Conservation (phyloP, 78 protist species). For the Anaeramoeba flamelloides region DNA sequence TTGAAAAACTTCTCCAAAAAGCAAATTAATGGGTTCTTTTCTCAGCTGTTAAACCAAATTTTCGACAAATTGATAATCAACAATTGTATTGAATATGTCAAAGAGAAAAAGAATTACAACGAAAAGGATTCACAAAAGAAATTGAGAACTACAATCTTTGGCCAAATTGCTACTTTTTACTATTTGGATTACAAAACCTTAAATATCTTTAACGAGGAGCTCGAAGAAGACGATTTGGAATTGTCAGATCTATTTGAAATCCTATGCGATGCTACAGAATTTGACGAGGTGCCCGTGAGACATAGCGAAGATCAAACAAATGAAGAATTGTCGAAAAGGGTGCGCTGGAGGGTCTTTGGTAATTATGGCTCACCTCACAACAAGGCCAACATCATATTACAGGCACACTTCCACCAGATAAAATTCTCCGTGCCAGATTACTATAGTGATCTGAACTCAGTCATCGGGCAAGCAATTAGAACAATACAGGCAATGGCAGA, state of each 20-base stretch:
- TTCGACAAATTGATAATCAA: conserved; percentile 29
- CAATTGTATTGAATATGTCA: conserved; percentile 18
- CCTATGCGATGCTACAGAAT: background rate
- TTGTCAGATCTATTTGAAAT: conserved; percentile 11
- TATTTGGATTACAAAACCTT: conserved; percentile 68
- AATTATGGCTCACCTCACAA: conserved; percentile 45
- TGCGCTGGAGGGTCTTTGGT: background rate
- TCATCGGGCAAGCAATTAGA: background rate
- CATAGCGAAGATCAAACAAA: conserved; percentile 92
- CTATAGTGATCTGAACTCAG: background rate
- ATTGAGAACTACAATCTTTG: conserved; percentile 27
- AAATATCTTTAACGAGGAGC: conserved; percentile 31
- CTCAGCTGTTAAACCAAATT: conserved; percentile 39
- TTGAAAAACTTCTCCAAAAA: conserved; percentile 20
- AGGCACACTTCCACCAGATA: background rate
- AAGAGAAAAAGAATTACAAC: no score
- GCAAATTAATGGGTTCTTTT: conserved; percentile 25
- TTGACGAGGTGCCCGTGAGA: conserved; percentile 76
- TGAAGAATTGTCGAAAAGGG: conserved; percentile 24
- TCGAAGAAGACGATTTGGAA: conserved; percentile 18
- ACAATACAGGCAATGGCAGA: background rate
- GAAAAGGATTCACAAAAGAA: background rate
- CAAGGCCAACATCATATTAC: conserved; percentile 72
- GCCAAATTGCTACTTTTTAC: conserved; percentile 82
- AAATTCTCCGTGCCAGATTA: conserved; percentile 4